Evolutionary conservation across 306 rosid species (phyloP), one percentile per base, ranked within the genome.

Genomic region (Vigna reflexopilosa): DNA sequence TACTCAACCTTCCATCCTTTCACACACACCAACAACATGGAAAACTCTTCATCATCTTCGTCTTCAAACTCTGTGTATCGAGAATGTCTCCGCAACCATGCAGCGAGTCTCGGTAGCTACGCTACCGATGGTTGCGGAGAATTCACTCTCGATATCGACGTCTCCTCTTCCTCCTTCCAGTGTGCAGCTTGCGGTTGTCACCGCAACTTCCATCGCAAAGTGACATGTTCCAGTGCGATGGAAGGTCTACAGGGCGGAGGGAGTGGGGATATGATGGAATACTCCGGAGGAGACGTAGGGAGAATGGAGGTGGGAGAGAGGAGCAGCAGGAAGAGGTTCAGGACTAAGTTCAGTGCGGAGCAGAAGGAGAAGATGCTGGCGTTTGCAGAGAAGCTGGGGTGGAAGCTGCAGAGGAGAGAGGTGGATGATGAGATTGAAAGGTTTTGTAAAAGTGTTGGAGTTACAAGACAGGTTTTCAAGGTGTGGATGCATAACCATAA

Each of bases 51-150:
- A 49, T 14, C 74, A 9, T 87, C 88, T 49, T 49, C 58, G 4
- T 71, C 54, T 8, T 54, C 88, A 2, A 82, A 80, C 10, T 86
- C 74, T 34, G 22, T 74, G 1, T 91, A 91, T 82, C 83, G 92
- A 83, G 97, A 93, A 81, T 93, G 98, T 15, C 54, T 91, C 49
- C 81, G 95, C 19, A 93, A 93, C 90, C 97, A 93, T 88, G 98
- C 98, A 85, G 98, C 98, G 65, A 93, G 84, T 51, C 91, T 93
- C 0, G 98, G 98, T 22, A 93, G 98, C 86, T 91, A 93, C 49
- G 97, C 98, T 76, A 93, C 97, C 20, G 97, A 93, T 42, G 98
- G 98, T 61, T 93, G 98, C 72, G 93, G 98, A 4, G 97, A 93
- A 83, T 93, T 91, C 86, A 93, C 93, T 0, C 56, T 86, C 1